Evolutionary conservation across 441 rosid species (phyloP).

Genomic region (Eruca vesicaria): DNA sequence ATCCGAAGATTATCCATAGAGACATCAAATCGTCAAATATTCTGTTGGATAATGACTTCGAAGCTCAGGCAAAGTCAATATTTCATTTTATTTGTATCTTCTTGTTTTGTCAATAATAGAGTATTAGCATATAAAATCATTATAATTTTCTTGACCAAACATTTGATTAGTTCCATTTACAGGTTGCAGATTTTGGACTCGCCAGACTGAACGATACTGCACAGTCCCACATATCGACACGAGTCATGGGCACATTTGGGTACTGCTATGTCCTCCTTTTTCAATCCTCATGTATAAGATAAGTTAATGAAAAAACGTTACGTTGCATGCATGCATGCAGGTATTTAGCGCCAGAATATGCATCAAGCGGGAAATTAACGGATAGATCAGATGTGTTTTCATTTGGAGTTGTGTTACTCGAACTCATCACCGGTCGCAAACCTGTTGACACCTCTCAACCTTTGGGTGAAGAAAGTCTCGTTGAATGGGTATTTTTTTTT

Average conservation of each 20-base stretch:
- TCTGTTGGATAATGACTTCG: constrained; percentile 68
- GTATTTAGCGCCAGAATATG: constrained; percentile 91
- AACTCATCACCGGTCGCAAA: constrained; percentile 79
- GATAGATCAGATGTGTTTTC: constrained; percentile 90
- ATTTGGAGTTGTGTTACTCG: constrained; percentile 84
- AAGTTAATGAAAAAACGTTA: not conserved
- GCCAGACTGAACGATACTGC: constrained; percentile 69
- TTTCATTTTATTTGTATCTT: not conserved
- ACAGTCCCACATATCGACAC: constrained; percentile 80
- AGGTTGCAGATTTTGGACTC: constrained; percentile 97
- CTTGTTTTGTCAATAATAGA: not conserved
- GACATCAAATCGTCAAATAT: constrained; percentile 92
- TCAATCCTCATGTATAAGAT: no score
- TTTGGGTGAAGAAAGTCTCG: constrained; percentile 86
- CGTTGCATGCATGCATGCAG: constrained; percentile 39
- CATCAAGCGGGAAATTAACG: constrained; percentile 79
- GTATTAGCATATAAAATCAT: not conserved
- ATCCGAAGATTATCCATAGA: constrained; percentile 67
- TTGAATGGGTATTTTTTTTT: constrained; percentile 68
- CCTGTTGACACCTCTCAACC: constrained; percentile 78
- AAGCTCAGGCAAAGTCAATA: constrained; percentile 63
- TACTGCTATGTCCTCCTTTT: no score
- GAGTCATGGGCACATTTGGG: constrained; percentile 97
- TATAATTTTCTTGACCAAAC: not conserved
- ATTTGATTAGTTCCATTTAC: constrained; percentile 20